Conservation (phyloP, 163 green algal genomes). For the Scenedesmus sp. region DNA sequence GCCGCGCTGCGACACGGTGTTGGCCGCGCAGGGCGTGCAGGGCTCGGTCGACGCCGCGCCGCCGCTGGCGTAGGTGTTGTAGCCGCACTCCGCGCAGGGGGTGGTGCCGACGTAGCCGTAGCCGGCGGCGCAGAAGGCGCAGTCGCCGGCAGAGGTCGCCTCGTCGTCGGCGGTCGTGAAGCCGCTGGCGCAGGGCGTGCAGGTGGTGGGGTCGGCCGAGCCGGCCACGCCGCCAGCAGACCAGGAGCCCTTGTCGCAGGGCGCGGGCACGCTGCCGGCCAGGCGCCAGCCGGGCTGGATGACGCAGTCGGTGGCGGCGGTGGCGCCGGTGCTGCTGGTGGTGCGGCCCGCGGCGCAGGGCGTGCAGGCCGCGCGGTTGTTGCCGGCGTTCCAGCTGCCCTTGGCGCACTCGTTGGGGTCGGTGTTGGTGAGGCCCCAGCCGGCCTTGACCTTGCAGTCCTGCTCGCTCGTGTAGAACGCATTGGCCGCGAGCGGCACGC, state of each 20-base stretch:
- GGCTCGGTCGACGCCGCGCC: neutral
- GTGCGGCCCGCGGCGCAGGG: neutral
- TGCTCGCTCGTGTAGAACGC: neutral
- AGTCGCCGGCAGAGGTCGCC: neutral
- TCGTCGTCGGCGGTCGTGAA: slow-evolving; percentile 7
- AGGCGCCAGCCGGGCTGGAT: neutral
- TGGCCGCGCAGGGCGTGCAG: neutral
- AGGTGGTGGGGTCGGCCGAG: neutral
- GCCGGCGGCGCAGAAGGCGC: neutral
- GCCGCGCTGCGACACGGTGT: neutral
- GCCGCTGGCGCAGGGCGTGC: neutral
- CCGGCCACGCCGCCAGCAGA: neutral
- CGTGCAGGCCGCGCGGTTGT: neutral
- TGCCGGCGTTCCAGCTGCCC: neutral
- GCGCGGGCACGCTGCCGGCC: neutral
- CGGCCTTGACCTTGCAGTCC: neutral
- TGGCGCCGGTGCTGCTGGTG: neutral
- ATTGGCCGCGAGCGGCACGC: neutral
- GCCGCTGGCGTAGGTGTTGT: neutral
- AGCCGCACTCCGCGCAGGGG: too few relatives aligned
- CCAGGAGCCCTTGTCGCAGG: slow-evolving; percentile 10
- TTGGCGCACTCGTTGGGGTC: neutral
- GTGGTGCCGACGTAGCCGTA: neutral
- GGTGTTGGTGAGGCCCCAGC: neutral
- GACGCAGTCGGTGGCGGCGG: slow-evolving; percentile 1